Evolutionary conservation across 139 green algal species (phyloP), one percentile per base, ranked within the genome.

Genomic region (Medakamo hakoo): DNA sequence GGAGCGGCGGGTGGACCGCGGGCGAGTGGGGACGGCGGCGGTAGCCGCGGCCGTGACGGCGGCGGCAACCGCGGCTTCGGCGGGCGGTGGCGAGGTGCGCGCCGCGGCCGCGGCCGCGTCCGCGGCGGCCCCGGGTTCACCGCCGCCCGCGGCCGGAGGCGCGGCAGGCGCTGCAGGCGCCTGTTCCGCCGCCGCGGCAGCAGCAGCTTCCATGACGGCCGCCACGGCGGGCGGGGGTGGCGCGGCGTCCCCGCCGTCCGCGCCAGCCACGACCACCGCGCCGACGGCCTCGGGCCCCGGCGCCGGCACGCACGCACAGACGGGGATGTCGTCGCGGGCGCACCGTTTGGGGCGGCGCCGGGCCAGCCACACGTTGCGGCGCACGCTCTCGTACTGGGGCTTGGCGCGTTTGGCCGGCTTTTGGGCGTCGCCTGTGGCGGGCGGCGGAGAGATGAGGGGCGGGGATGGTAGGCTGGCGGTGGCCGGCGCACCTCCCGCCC

Each of bases 271-370:
- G 16, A 49, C 22, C 3, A 66, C n/a, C 0, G 24, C 21, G 27
- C 25, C 14, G 1, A 16, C 56, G 27, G 58, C 58, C 52, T 21
- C 29, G 27, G 28, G 19, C 30, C 9, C 26, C 29, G 59, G 27
- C 55, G 60, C 9, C 40, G 40, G 9, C 40, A 52, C 40, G 69
- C 82, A 88, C 62, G 62, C 62, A 70, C 82, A 88, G 3, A 81
- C 64, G 1, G 68, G 62, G 23, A 85, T 67, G 20, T 87, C 78
- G 21, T 86, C 81, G 52, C 78, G 81, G 2, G 73, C 63, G 32
- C 85, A 63, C 4, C 85, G 75, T 60, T 87, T 89, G 9, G 85
- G 85, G 2, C 77, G 74, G 27, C 60, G 57, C 1, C 64, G 28
- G 1, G 68, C 78, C 16, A 76, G 31, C 67, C 73, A 92, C 55